Evolutionary conservation across 176 grass and related monocot species (phyloP), one percentile per base, ranked within the genome.

Genomic region (Chloris gayana): DNA sequence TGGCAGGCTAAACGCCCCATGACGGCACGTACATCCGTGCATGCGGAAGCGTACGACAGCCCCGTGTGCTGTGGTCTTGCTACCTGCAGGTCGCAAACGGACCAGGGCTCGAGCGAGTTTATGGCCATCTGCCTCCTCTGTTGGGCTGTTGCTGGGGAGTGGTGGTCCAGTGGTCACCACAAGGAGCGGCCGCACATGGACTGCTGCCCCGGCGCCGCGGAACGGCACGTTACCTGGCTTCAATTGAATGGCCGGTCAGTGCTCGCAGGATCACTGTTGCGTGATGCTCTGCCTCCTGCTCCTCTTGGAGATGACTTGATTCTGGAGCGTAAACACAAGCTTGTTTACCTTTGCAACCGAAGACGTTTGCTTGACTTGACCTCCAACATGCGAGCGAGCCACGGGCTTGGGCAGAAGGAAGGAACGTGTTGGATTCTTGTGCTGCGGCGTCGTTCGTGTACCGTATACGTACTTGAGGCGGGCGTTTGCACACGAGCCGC

Each of bases 1-100:
- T 61, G 24, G 58, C 58, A 61, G 58, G 58, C 54, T 57, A 57
- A n/a, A 69, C 63, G 47, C 29, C 22, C 50, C 41, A 35, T 61
- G 6, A 31, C 69, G 10, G 68, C 34, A 57, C 25, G 85, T 83
- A 77, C 85, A 45, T 75, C 85, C 85, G 66, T 87, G 85, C 80
- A 87, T 80, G 57, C 14, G 22, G 59, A 3, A n/a, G 11, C 38
- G 80, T 87, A 87, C 85, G 85, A 63, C 78, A 31, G 51, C 4
- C 2, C 58, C 7, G 67, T 7, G 75, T 17, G 27, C 17, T 53
- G 9, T 53, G 46, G 18, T 61, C 1, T 17, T 31, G 27, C 1
- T 15, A 10, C 24, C 64, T 22, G 32, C 64, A 67, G 64, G 32
- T 32, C 10, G 57, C 37, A 10, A 44, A 27, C 32, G 63, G 17